phyloP scores from a whole-genome alignment of 2,329 filamentous ascomycete genomes.

The Aureobasidium sp. region DNA sequence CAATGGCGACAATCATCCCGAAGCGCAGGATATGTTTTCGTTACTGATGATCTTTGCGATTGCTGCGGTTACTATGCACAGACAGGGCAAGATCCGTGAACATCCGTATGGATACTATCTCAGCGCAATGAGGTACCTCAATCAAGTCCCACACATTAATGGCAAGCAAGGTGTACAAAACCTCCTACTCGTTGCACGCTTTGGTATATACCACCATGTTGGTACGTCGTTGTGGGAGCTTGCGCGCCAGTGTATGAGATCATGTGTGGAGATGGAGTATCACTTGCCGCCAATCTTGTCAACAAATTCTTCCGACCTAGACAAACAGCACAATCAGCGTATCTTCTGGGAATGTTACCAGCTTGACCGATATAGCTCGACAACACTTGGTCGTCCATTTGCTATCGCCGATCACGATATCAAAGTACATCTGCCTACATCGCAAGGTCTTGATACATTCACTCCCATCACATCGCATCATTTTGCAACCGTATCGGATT shows the following conservation, averaged over 20 bases:
- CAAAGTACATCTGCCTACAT: constrained; percentile 31
- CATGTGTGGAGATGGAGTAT: constrained; percentile 36
- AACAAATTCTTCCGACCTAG: constrained; percentile 20
- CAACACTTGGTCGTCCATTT: constrained; percentile 37
- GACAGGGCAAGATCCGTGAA: constrained; percentile 26
- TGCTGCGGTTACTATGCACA: constrained; percentile 31
- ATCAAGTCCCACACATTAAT: constrained; percentile 28
- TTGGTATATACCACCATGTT: constrained; percentile 41
- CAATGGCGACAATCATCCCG: constrained; percentile 16
- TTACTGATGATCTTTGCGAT: constrained; percentile 36
- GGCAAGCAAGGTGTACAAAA: constrained; percentile 35
- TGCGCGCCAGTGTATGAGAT: constrained; percentile 34
- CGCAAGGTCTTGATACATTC: constrained; percentile 29
- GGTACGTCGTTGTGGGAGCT: constrained; percentile 38
- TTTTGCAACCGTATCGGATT: constrained; percentile 25
- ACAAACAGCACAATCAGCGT: constrained; percentile 34
- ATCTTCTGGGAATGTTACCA: constrained; percentile 43
- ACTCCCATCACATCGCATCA: constrained; percentile 22
- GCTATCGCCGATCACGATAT: constrained; percentile 38
- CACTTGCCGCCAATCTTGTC: constrained; percentile 22
- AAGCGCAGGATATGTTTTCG: constrained; percentile 30
- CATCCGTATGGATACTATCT: constrained; percentile 39
- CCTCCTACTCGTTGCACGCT: constrained; percentile 35
- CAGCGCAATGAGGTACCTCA: constrained; percentile 31
- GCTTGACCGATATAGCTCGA: constrained; percentile 41